phyloP scores from a whole-genome alignment of 2,329 filamentous ascomycete species.

The Cercospora brassicicola region DNA sequence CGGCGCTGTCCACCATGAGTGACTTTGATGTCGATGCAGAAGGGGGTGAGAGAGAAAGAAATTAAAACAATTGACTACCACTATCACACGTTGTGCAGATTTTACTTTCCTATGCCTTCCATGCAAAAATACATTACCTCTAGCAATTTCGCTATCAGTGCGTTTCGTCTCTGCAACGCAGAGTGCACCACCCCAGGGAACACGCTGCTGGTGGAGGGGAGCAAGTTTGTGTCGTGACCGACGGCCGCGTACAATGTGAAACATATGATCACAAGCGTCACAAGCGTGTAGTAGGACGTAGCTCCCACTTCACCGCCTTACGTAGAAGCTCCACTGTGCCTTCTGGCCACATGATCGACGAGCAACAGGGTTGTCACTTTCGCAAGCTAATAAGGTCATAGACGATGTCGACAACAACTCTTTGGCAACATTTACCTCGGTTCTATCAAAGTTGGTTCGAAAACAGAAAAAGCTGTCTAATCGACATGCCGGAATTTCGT shows the following conservation, averaged over 20 bases:
- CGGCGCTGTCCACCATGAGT: background rate
- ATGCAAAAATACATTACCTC: too few relatives aligned
- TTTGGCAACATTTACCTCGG: background rate
- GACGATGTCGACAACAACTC: background rate
- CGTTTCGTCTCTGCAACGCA: too few relatives aligned
- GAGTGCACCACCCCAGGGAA: background rate
- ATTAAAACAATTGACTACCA: background rate
- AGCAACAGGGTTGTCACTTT: background rate
- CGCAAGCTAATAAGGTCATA: background rate
- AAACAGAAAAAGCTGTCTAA: background rate
- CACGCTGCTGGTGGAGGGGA: background rate
- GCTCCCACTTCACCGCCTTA: background rate
- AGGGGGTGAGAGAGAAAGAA: background rate
- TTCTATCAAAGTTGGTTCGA: background rate
- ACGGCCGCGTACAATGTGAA: background rate
- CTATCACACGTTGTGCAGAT: background rate
- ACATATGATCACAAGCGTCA: background rate
- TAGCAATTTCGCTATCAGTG: too few relatives aligned
- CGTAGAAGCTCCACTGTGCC: background rate
- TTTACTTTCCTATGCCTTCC: background rate
- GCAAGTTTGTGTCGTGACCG: background rate
- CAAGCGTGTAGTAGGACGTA: background rate
- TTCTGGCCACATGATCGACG: background rate
- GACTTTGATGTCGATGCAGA: background rate
- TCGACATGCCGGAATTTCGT: background rate